Percentiles rank a stretch among this genome's conserved stretches.
Conservation (phyloP, 2,329 filamentous ascomycete species). For the Tothia fuscella region DNA sequence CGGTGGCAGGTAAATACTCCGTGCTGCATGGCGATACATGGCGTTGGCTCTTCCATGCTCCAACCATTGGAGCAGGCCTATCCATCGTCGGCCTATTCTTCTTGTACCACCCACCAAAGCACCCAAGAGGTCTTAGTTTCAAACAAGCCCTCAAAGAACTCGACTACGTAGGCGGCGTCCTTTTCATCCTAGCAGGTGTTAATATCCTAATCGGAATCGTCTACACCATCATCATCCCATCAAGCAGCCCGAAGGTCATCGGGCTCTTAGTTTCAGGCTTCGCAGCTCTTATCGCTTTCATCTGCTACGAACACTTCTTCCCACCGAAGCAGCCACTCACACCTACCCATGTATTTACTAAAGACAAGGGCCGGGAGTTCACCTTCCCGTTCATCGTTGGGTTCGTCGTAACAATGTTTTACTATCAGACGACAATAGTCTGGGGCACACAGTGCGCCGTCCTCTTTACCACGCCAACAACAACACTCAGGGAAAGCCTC, state of each 20-base stretch:
- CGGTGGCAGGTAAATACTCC: constrained; percentile 11
- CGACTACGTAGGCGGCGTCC: constrained; percentile 21
- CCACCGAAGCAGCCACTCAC: constrained; percentile 21
- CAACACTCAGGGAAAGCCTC: constrained; percentile 17
- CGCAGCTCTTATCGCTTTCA: constrained; percentile 19
- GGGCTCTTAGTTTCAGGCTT: constrained; percentile 22
- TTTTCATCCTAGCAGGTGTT: constrained; percentile 20
- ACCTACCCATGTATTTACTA: constrained; percentile 35
- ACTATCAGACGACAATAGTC: constrained; percentile 8
- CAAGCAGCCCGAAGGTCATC: constrained; percentile 17
- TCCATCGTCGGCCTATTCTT: constrained; percentile 9
- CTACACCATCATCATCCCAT: background rate
- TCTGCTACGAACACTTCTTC: constrained; percentile 21
- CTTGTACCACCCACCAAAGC: constrained; percentile 11
- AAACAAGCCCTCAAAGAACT: constrained; percentile 19
- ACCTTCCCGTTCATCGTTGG: constrained; percentile 34
- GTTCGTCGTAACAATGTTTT: constrained; percentile 29
- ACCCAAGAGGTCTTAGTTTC: constrained; percentile 11
- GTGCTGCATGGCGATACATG: constrained; percentile 6
- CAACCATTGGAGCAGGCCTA: constrained; percentile 3
- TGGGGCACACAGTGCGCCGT: constrained; percentile 6
- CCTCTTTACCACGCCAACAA: constrained; percentile 18
- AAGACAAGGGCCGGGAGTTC: constrained; percentile 34
- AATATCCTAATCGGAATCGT: constrained; percentile 22
- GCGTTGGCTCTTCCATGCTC: background rate